Conservation (phyloP, 805 yeast genomes). For the Yarrowia sp. region DNA sequence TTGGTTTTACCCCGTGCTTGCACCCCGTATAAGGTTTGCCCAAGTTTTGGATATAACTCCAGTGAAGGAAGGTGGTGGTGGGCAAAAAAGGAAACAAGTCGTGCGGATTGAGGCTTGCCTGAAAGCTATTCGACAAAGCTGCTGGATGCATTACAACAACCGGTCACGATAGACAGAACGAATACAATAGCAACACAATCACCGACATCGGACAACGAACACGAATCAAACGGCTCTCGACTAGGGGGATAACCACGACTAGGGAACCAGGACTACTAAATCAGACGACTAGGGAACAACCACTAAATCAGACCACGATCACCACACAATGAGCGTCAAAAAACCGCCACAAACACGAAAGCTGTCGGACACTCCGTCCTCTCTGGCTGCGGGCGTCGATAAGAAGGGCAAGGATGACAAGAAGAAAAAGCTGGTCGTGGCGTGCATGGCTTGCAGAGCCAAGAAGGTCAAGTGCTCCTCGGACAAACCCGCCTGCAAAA, state of each 20-base stretch:
- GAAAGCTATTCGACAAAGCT: too few species aligned
- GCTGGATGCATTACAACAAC: too few species aligned
- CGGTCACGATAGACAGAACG: too few species aligned
- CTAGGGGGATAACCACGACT: too few species aligned
- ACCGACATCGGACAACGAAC: too few species aligned
- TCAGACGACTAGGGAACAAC: too few species aligned
- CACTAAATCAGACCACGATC: too few species aligned
- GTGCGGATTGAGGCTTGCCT: too few species aligned
- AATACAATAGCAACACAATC: too few species aligned
- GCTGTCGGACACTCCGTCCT: slow-evolving; percentile 2
- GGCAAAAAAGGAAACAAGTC: not conserved
- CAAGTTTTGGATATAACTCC: slow-evolving; percentile 5
- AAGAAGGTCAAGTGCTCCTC: slow-evolving; percentile 42
- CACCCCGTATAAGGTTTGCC: not conserved
- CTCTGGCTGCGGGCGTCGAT: not conserved
- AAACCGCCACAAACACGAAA: slow-evolving; percentile 23
- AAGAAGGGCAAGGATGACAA: slow-evolving; percentile 10
- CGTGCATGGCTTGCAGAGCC: slow-evolving; percentile 40
- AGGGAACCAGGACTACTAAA: too few species aligned
- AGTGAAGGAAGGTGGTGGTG: slow-evolving; percentile 9
- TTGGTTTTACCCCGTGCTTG: slow-evolving; percentile 22
- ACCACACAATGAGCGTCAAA: slow-evolving; percentile 9
- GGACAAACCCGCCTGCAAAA: slow-evolving; percentile 41
- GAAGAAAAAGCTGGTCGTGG: slow-evolving; percentile 38
- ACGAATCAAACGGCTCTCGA: too few species aligned